These are phyloP conservation scores for Kondoa subrosea DNA, from an alignment of 768 basidiomycete genomes.

Conservation along the genomic window DNA sequence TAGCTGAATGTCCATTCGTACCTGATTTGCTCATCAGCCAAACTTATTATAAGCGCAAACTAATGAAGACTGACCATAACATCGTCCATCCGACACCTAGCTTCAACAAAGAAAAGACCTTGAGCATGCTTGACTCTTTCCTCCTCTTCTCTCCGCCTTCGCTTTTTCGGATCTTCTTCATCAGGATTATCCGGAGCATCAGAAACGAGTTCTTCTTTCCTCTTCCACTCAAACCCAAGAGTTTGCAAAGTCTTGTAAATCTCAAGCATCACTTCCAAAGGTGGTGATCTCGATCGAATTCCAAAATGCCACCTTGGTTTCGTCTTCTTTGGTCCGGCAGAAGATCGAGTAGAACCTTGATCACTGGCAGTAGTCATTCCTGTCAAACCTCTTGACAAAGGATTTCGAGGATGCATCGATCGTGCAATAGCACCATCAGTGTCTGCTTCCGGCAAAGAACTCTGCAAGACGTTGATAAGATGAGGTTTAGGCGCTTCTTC, in stretches of 20 bases:
- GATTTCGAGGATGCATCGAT: slow-evolving; percentile 9
- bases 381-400: slow-evolving; percentile 8
- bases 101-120: slow-evolving; percentile 79
- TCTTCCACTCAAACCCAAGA: slow-evolving; percentile 94
- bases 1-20: slow-evolving; percentile 90
- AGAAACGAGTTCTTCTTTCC: slow-evolving; percentile 42
- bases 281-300: slow-evolving; percentile 60
- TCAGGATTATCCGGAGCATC: slow-evolving; percentile 42
- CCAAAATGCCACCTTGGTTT: slow-evolving; percentile 96
- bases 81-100: slow-evolving; percentile 69
- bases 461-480: background rate
- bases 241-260: slow-evolving; percentile 82
- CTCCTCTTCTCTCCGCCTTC: slow-evolving; percentile 28
- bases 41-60: background rate
- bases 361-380: background rate
- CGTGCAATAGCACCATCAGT: background rate
- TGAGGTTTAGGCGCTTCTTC: background rate
- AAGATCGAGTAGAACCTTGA: slow-evolving; percentile 8
- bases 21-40: slow-evolving; percentile 37
- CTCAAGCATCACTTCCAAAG: slow-evolving; percentile 99
- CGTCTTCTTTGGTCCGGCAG: slow-evolving; percentile 44
- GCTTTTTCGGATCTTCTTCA: slow-evolving; percentile 30
- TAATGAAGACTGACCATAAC: slow-evolving; percentile 53
- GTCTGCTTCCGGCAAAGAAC: background rate
- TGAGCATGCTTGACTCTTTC: slow-evolving; percentile 35